Conservation (phyloP, 768 basidiomycete genomes). For the Boletus fagicola region DNA sequence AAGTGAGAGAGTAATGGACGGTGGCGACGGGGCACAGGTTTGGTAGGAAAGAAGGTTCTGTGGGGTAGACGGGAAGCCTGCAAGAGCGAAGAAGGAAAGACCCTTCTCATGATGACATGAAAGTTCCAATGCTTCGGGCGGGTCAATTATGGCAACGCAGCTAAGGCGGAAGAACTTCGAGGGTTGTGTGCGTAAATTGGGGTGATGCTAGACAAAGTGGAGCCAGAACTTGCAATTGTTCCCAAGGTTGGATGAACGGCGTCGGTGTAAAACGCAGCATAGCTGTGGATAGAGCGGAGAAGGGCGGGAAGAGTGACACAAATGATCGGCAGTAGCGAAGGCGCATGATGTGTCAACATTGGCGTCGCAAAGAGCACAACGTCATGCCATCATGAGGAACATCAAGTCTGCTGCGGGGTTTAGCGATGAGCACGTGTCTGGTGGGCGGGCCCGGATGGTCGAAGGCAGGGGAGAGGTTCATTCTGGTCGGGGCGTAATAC, state of each 20-base stretch:
- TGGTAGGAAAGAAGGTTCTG: slow-evolving; percentile 12
- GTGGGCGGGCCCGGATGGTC: neutral
- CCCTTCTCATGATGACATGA: slow-evolving; percentile 9
- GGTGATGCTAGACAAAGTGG: neutral
- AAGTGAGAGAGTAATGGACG: neutral
- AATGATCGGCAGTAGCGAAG: slow-evolving; percentile 12
- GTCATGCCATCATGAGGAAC: slow-evolving; percentile 5
- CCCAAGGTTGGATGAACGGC: neutral
- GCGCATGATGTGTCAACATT: neutral
- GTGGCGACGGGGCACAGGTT: slow-evolving; percentile 6
- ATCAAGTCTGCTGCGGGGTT: neutral
- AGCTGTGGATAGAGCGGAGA: slow-evolving; percentile 3
- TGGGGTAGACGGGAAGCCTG: neutral
- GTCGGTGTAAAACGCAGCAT: neutral
- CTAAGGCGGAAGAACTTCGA: neutral
- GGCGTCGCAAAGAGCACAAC: neutral
- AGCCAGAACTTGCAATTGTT: neutral
- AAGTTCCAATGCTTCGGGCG: neutral
- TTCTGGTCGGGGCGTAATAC: too few species aligned
- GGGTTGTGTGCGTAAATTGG: neutral
- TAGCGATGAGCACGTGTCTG: neutral
- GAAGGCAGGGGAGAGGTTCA: neutral
- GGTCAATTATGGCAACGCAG: slow-evolving; percentile 2
- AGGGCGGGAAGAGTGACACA: neutral
- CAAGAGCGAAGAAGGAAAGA: slow-evolving; percentile 5